Percentiles rank a stretch among this genome's conserved stretches.
Evolutionary conservation across 2,329 filamentous ascomycete species (phyloP).

Genomic region (Diaporthe vexans): DNA sequence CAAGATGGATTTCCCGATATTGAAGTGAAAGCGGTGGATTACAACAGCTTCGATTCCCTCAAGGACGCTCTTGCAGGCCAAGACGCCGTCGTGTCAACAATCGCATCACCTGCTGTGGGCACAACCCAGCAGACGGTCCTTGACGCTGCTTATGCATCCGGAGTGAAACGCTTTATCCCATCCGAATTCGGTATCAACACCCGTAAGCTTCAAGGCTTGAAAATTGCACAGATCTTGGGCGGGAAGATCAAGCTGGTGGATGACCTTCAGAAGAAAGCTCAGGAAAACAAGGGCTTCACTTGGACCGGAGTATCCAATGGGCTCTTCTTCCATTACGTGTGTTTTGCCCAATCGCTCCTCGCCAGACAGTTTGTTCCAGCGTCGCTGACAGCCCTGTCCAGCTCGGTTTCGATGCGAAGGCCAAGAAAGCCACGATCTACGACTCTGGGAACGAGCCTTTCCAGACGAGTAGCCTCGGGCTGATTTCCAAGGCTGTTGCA

Average conservation of each 20-base stretch:
- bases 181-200: constrained; percentile 63
- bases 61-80: constrained; percentile 62
- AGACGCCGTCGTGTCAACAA: constrained; percentile 68
- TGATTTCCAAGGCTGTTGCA: constrained; percentile 66
- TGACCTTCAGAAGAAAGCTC: constrained; percentile 64
- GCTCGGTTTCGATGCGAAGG: constrained; percentile 64
- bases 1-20: constrained; percentile 52
- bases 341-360: constrained; percentile 34
- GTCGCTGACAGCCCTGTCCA: constrained; percentile 54
- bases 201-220: constrained; percentile 44
- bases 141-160: constrained; percentile 68
- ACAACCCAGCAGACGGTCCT: constrained; percentile 62
- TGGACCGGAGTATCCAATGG: constrained; percentile 74
- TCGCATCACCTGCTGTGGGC: constrained; percentile 58
- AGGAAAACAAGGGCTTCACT: constrained; percentile 60
- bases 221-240: constrained; percentile 48
- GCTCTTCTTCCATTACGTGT: constrained; percentile 73
- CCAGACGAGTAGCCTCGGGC: constrained; percentile 63
- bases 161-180: constrained; percentile 70
- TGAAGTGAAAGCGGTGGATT: constrained; percentile 62
- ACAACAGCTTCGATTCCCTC: constrained; percentile 58
- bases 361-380: background rate
- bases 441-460: constrained; percentile 69
- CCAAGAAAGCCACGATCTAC: constrained; percentile 66
- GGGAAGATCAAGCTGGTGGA: constrained; percentile 56